Evolutionary conservation across 208 protist genomes (phyloP), one percentile per base, ranked within the genome.

Genomic region (Naegleria gruberi): DNA sequence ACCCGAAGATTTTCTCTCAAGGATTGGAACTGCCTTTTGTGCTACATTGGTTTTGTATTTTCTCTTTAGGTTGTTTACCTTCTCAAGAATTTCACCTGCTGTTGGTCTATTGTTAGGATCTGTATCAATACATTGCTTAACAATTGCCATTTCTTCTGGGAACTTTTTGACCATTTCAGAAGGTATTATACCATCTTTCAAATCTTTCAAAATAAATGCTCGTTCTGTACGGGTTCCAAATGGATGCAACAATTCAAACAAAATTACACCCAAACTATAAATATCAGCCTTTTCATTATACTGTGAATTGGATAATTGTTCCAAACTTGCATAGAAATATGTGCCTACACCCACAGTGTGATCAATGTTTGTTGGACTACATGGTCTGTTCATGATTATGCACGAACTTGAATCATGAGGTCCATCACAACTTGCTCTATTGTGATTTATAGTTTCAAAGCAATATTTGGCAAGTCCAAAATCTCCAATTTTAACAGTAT

Each of bases 401-500:
- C 19, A 12, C 4, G 12, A 44, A 46, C 26, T 37, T 5, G 4
- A 37, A 37, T n/a, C 26, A 37, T 23, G 51, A 65, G 84, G 23
- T 74, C 26, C 37, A 1, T 77, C 65, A 37, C 26, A 12, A 77
- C 12, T 37, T 0, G 65, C 65, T 77, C 65, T 77, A 19, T 12
- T 37, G 34, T 77, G 65, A 37, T 8, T 77, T n/a, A 77, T 37
- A 6, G 65, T 77, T 77, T 77, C 65, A 7, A 37, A 26, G 30
- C 65, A 77, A 77, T 77, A 57, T 45, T 82, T 81, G 6, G 89
- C 65, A n/a, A 90, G 81, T 5, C 89, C 89, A 34, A 90, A 90
- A 90, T 90, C 89, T 51, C 89, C 89, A 77, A 90, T 90, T 57
- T 90, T 90, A n/a, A 90, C 37, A 0, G 6, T 89, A 17, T 37